These are phyloP conservation scores for Microascus cirrosus DNA, from an alignment of 2,329 filamentous ascomycete genomes.

Conservation along the genomic window DNA sequence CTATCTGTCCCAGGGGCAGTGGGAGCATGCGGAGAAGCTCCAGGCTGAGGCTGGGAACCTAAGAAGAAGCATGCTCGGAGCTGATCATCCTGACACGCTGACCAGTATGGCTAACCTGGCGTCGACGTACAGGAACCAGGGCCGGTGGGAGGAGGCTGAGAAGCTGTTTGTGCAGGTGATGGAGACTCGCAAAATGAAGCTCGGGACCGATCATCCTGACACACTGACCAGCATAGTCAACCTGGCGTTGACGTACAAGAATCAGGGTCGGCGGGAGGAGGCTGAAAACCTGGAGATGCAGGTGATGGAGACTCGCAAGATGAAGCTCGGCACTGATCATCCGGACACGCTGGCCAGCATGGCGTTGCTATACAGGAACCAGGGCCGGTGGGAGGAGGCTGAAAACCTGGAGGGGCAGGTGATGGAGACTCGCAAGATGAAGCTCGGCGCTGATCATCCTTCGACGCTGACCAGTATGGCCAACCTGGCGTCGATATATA, in stretches of 20 bases:
- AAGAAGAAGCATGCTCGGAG: not conserved
- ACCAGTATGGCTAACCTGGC: not conserved
- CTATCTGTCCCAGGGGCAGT: slow-evolving; percentile 3
- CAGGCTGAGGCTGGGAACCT: slow-evolving; percentile 4
- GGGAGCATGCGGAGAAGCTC: slow-evolving; percentile 8
- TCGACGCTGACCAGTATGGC: not conserved
- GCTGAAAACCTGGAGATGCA: not conserved
- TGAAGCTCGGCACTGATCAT: not conserved
- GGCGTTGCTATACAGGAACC: not conserved
- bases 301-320: not conserved
- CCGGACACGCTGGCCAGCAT: not conserved
- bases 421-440: not conserved
- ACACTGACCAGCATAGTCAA: not conserved
- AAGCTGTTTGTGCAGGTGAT: not conserved
- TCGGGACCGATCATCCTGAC: not conserved
- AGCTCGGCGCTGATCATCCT: not conserved
- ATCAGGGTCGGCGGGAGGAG: not conserved
- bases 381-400: not conserved
- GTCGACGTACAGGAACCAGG: not conserved
- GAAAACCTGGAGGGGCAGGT: not conserved
- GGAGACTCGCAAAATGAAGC: not conserved
- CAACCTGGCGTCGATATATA: too few species aligned
- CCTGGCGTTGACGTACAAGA: not conserved
- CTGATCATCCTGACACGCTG: not conserved
- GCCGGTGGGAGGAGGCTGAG: not conserved